Evolutionary conservation across 1,284 basidiomycete genomes (phyloP).

Genomic region (Pseudozyma thailandica): DNA sequence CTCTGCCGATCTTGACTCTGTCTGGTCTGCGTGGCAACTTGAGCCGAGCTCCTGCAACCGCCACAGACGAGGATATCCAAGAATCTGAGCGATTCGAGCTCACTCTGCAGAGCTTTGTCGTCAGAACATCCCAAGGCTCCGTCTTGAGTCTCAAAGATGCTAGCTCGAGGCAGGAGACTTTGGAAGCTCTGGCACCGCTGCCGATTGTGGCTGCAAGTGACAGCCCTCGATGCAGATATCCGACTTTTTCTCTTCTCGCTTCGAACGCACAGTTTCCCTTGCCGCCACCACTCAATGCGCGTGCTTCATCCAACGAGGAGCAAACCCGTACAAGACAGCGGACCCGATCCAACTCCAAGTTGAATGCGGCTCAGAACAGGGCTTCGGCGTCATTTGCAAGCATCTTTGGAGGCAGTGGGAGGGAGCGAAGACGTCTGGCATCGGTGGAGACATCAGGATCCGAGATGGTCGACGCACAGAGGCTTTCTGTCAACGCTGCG

Average conservation of each 20-base stretch:
- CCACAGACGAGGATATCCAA: constrained; percentile 30
- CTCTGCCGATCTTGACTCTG: constrained; percentile 73
- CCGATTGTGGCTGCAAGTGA: constrained; percentile 67
- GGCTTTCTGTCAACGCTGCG: constrained; percentile 2
- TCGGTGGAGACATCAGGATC: neutral
- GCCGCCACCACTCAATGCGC: constrained; percentile 73
- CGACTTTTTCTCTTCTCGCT: constrained; percentile 32
- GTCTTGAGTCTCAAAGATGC: constrained; percentile 72
- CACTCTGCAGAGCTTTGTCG: constrained; percentile 16
- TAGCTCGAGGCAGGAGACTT: constrained; percentile 71
- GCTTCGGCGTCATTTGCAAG: constrained; percentile 46
- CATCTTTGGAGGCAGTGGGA: constrained; percentile 40
- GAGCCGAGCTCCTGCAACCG: constrained; percentile 9
- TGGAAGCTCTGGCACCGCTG: constrained; percentile 69
- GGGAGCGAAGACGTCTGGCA: constrained; percentile 21
- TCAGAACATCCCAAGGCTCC: constrained; percentile 4
- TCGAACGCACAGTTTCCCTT: constrained; percentile 75
- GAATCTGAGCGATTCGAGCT: constrained; percentile 5
- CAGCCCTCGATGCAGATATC: constrained; percentile 11
- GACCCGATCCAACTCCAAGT: constrained; percentile 24
- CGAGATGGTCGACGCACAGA: constrained; percentile 17
- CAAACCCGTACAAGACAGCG: neutral
- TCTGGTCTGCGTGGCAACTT: constrained; percentile 82
- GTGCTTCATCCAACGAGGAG: constrained; percentile 19
- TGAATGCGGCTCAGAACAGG: constrained; percentile 14